Percentiles rank a stretch among this genome's conserved stretches.
phyloP scores from a whole-genome alignment of 345 rosid genomes.

The Stellera chamaejasme region DNA sequence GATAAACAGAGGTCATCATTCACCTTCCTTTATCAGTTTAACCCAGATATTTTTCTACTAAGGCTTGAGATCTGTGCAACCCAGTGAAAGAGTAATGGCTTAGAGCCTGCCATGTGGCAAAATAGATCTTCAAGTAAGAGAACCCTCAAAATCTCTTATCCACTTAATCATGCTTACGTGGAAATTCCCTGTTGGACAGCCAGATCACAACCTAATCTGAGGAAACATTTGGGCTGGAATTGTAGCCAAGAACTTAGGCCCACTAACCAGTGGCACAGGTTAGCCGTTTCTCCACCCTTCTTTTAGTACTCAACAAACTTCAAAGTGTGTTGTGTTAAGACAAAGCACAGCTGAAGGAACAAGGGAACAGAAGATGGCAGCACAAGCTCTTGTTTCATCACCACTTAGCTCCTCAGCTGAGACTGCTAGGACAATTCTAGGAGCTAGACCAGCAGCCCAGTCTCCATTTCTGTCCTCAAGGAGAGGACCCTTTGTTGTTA shows the following conservation, averaged over 20 bases:
- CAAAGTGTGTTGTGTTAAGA: background rate
- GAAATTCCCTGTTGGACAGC: slow-evolving; percentile 45
- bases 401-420: slow-evolving; percentile 74
- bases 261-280: slow-evolving; percentile 20
- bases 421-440: slow-evolving; percentile 60
- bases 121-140: background rate
- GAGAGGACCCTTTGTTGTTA: slow-evolving; percentile 56
- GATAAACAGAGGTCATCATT: no score
- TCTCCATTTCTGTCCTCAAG: slow-evolving; percentile 32
- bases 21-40: no score
- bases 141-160: slow-evolving; percentile 42
- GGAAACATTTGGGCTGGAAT: slow-evolving; percentile 13
- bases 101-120: slow-evolving; percentile 27
- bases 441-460: slow-evolving; percentile 36
- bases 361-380: slow-evolving; percentile 41
- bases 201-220: slow-evolving; percentile 63
- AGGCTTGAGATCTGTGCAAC: background rate
- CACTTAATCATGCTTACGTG: slow-evolving; percentile 38
- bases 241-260: slow-evolving; percentile 17
- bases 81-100: slow-evolving; percentile 14
- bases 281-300: slow-evolving; percentile 13
- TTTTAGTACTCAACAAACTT: background rate
- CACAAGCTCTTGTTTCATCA: slow-evolving; percentile 88
- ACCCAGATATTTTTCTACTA: no score
- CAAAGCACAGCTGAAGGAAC: background rate